These are phyloP conservation scores for Hemileccinum impolitum DNA, from an alignment of 768 basidiomycete species.

Conservation along the genomic window DNA sequence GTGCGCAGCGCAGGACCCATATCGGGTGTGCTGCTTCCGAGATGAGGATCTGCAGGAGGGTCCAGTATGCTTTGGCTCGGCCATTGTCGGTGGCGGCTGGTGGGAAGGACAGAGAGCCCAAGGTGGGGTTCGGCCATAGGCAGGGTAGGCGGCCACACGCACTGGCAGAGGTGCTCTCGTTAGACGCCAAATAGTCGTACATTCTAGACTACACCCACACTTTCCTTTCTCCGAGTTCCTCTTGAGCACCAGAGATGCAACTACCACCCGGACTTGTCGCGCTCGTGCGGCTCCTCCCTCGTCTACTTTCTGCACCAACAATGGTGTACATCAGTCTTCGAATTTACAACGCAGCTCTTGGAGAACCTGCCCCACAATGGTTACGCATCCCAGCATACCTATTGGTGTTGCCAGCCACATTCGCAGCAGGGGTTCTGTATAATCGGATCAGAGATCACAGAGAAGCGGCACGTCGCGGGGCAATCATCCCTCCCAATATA, in stretches of 20 bases:
- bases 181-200: too few species aligned
- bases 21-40: too few species aligned
- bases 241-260: constrained; percentile 4
- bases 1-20: too few species aligned
- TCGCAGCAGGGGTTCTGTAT: constrained; percentile 33
- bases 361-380: constrained; percentile 9
- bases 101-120: too few species aligned
- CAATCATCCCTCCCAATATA: constrained; percentile 40
- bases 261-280: constrained; percentile 35
- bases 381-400: constrained; percentile 16
- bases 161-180: too few species aligned
- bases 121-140: too few species aligned
- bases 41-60: too few species aligned
- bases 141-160: too few species aligned
- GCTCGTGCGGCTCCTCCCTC: constrained; percentile 29
- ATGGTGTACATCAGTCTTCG: constrained; percentile 12
- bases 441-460: constrained; percentile 42
- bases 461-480: constrained; percentile 43
- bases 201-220: too few species aligned
- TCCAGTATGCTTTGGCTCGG: too few species aligned
- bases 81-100: too few species aligned
- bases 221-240: too few species aligned
- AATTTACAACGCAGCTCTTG: constrained; percentile 9
- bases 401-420: constrained; percentile 22
- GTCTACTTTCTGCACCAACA: constrained; percentile 18